phyloP scores from a whole-genome alignment of 495 filamentous ascomycete species.

The Cercophora sp. region DNA sequence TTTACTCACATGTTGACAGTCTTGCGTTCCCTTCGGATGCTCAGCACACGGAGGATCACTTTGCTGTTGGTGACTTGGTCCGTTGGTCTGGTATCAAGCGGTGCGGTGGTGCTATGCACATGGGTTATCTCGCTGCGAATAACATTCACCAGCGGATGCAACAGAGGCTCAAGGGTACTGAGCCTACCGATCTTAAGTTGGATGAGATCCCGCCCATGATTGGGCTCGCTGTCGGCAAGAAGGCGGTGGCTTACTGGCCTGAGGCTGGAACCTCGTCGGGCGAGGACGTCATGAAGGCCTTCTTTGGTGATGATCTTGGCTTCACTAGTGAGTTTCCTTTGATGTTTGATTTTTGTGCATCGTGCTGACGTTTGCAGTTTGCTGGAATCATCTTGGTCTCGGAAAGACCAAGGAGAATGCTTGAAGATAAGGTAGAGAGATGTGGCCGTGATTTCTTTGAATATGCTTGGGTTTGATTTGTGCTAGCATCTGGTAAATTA shows the following conservation, averaged over 20 bases:
- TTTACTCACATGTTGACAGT: no score
- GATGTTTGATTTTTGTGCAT: background rate
- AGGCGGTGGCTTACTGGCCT: conserved; percentile 56
- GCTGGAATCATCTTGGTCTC: conserved; percentile 54
- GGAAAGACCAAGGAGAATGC: conserved; percentile 24
- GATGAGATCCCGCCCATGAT: conserved; percentile 58
- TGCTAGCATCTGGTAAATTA: no score
- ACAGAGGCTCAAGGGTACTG: conserved; percentile 31
- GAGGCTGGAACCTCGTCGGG: conserved; percentile 49
- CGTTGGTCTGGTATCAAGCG: conserved; percentile 68
- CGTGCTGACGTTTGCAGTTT: conserved; percentile 38
- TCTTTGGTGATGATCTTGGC: conserved; percentile 66
- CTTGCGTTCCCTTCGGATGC: conserved; percentile 42
- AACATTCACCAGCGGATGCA: conserved; percentile 60
- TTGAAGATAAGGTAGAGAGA: background rate
- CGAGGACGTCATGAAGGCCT: conserved; percentile 52
- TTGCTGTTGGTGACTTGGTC: conserved; percentile 53
- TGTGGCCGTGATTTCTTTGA: no score
- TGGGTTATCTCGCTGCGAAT: conserved; percentile 55
- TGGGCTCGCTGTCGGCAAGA: conserved; percentile 61
- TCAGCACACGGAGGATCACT: conserved; percentile 54
- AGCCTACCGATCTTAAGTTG: conserved; percentile 43
- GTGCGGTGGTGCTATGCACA: conserved; percentile 64
- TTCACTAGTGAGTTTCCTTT: conserved; percentile 43
- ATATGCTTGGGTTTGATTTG: no score